A percentile compares a stretch with the other conserved stretches of the same genome.
These are phyloP conservation scores for Candida ficus DNA, from an alignment of 805 yeast species.

Conservation along the genomic window DNA sequence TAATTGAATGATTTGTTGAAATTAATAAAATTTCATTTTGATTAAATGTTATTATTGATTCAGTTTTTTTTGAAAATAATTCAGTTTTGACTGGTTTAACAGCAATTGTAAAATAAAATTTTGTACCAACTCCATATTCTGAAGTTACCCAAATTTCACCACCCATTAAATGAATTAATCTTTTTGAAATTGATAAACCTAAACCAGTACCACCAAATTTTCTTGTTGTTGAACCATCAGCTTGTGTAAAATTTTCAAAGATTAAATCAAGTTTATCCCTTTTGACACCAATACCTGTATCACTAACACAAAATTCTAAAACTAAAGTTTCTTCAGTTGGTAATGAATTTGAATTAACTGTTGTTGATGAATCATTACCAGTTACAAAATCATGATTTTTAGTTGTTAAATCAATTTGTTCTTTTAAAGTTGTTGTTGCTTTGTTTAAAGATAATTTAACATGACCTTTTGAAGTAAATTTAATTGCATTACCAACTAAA, in stretches of 20 bases:
- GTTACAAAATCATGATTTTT: conserved; percentile 25
- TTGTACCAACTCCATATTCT: conserved; percentile 72
- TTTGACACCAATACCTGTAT: conserved; percentile 87
- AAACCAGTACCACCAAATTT: conserved; percentile 91
- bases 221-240: conserved; percentile 89
- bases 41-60: conserved; percentile 67
- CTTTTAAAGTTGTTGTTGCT: conserved; percentile 28
- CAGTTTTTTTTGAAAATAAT: conserved; percentile 51
- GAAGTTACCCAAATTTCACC: conserved; percentile 91
- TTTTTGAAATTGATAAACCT: conserved; percentile 85
- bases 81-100: conserved; percentile 57
- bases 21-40: conserved; percentile 67
- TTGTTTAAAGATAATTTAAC: conserved; percentile 71
- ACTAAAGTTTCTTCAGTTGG: conserved; percentile 64
- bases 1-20: conserved; percentile 53
- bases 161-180: conserved; percentile 84
- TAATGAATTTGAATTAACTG: conserved; percentile 38
- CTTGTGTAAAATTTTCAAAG: conserved; percentile 87
- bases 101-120: conserved; percentile 74
- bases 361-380: conserved; percentile 20
- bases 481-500: conserved; percentile 85
- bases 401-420: conserved; percentile 21
- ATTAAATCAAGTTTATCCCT: conserved; percentile 77
- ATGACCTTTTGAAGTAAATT: conserved; percentile 77
- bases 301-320: conserved; percentile 81